Evolutionary conservation across 306 rosid genomes (phyloP), one percentile per base, ranked within the genome.

Genomic region (Citrullus colocynthis): DNA sequence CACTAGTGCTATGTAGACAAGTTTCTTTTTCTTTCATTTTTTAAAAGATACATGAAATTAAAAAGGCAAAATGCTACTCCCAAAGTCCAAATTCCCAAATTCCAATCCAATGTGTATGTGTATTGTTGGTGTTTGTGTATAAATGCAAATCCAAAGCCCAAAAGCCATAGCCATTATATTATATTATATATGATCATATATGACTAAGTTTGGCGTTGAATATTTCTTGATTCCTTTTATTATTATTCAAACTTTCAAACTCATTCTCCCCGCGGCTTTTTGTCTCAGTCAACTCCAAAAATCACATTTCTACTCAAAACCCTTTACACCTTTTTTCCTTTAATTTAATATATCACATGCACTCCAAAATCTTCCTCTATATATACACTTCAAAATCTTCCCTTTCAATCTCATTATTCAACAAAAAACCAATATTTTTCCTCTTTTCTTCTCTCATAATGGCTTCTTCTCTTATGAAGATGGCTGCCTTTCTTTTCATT

Each of bases 171-270:
- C 11, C 59, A n/a, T 56, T 18, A 18, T 55, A 16, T 52, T 16
- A 52, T 52, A 55, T 2, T 7, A 55, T 55, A 55, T 55, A 18
- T 58, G 32, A 57, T 20, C 32, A 58, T 8, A 9, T 13, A 65
- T 16, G 73, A 65, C 73, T 65, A 8, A 39, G 51, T 65, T 63
- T 39, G 51, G 73, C 30, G 51, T 67, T 67, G 74, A 67, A 67
- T 67, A 6, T 37, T 34, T 64, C 72, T 9, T 64, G 57, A 52
- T 51, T 16, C 18, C 4, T 5, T 62, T n/a, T 39, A 6, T n/a
- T 18, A 9, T 66, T 41, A 39, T 67, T 67, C 74, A 67, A 67
- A n/a, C 73, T 9, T 67, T 41, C 74, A 66, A 66, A 66, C 73
- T 9, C 51, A 37, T 32, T 48, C 9, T 1, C n/a, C 44, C 74